Evolutionary conservation across 2,329 filamentous ascomycete species (phyloP).

Genomic region (Cylindrodendrum hubeiense): DNA sequence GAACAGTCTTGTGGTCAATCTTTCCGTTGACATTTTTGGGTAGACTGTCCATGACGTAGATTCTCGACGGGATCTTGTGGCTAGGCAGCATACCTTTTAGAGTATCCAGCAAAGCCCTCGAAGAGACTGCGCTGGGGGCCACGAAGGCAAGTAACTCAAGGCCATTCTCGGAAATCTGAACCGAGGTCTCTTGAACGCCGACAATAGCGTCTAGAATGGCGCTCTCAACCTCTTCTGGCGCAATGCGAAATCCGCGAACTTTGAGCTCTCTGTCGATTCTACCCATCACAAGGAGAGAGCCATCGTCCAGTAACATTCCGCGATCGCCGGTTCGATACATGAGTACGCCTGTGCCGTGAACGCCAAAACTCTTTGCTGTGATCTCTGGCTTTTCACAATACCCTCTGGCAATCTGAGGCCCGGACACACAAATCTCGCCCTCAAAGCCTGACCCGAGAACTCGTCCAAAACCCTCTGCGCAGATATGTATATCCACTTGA

Average conservation of each 20-base stretch:
- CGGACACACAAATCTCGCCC: not conserved
- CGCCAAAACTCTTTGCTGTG: not conserved
- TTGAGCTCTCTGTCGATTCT: conserved; percentile 4
- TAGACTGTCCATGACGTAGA: not conserved
- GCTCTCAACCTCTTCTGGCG: not conserved
- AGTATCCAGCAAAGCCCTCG: not conserved
- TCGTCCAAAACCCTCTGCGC: not conserved
- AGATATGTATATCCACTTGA: not conserved
- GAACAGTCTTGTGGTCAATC: conserved; percentile 2
- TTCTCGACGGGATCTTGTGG: not conserved
- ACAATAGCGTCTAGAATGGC: not conserved
- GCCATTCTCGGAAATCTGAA: not conserved
- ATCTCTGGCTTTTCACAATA: not conserved
- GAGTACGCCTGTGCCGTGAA: not conserved
- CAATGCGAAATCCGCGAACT: conserved; percentile 2
- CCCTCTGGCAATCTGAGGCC: not conserved
- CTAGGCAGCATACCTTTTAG: not conserved
- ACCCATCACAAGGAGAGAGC: not conserved
- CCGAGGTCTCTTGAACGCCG: not conserved
- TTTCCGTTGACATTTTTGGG: not conserved
- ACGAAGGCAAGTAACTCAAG: not conserved
- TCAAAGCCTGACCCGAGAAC: not conserved
- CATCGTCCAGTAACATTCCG: not conserved
- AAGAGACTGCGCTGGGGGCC: not conserved
- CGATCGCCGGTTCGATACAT: not conserved